Evolutionary conservation across 306 rosid species (phyloP), one percentile per base, ranked within the genome.

Genomic region (Canavalia gladiata): DNA sequence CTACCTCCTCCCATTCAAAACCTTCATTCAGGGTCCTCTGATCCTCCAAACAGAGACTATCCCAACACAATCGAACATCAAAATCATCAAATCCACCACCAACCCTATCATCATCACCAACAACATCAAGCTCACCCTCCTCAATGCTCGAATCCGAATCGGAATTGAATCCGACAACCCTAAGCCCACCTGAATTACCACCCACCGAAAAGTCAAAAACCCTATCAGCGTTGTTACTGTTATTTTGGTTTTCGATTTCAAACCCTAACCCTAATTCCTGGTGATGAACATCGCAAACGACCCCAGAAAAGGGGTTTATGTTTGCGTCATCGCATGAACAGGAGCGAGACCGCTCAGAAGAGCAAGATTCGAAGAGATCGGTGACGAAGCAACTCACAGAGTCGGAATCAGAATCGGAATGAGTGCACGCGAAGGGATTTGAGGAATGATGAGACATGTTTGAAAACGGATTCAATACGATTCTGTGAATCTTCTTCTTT

Each of bases 361-460:
- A 72, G 62, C 81, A 82, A 33, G 79, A 78, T 41, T 87, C 91
- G 74, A 91, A 91, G 49, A 92, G 97, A 77, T 94, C 91, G 62
- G 97, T 91, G 79, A 92, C 91, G 78, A 94, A 91, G 82, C 90
- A 86, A 81, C 89, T 87, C 63, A 81, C 87, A 10, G 98, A 90
- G 72, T 85, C 90, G 35, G 93, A 84, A 18, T 77, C 98, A 11
- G 89, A 90, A 82, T 88, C 90, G 77, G 79, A 79, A 50, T 34
- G 82, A 76, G 45, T 72, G 65, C 77, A 8, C 29, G 84, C 57
- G 56, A 84, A 71, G 80, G 90, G 78, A 71, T 86, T 81, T 54
- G 86, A 72, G 59, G 88, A 62, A 69, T 59, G 66, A n/a, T 52
- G 66, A 64, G 85, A 78, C 85, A 82, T 81, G 42, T 30, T 76